A percentile compares a stretch with the other conserved stretches of the same genome.
Conservation (phyloP, 108 stramenopile genomes). For the Fragilaria radians region DNA sequence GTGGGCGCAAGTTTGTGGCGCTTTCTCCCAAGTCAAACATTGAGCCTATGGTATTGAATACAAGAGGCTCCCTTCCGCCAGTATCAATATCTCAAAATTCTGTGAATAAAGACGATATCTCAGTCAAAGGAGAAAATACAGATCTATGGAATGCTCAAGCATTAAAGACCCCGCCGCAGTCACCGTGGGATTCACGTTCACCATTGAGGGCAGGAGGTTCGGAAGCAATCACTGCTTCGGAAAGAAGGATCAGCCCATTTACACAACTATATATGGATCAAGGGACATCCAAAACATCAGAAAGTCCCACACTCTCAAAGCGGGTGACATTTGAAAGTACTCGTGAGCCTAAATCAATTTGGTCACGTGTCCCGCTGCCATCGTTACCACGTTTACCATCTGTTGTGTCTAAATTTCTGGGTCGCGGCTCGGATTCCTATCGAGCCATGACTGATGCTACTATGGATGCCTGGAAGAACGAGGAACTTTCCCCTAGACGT, state of each 20-base stretch:
- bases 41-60: neutral
- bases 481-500: neutral
- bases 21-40: neutral
- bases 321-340: neutral
- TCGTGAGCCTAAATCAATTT: neutral
- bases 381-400: slow-evolving; percentile 1
- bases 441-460: slow-evolving; percentile 7
- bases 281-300: neutral
- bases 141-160: too few species aligned
- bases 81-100: neutral
- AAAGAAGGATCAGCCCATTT: neutral
- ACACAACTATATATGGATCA: neutral
- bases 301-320: neutral
- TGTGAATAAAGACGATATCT: neutral
- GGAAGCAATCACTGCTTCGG: neutral
- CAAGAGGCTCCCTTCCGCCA: neutral
- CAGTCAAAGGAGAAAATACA: neutral
- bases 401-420: slow-evolving; percentile 1
- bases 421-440: neutral
- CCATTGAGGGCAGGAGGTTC: neutral
- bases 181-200: neutral
- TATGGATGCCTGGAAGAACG: slow-evolving; percentile 33
- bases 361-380: neutral
- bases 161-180: neutral
- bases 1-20: neutral